Evolutionary conservation across 139 green algal species (phyloP), one percentile per base, ranked within the genome.

Genomic region (Ettlia oleoabundans): DNA sequence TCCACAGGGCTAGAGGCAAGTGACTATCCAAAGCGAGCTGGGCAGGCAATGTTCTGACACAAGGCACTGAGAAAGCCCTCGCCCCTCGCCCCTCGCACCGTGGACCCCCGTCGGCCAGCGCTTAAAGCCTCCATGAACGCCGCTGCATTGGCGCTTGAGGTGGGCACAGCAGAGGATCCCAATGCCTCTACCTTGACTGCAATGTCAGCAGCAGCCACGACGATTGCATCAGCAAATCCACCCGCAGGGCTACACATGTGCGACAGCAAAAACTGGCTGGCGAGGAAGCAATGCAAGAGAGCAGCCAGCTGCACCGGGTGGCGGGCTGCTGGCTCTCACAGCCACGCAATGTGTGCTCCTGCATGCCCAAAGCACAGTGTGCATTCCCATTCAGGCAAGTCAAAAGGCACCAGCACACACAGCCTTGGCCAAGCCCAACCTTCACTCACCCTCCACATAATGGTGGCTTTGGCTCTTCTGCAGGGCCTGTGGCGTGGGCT

Each of bases 121-220:
- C 47, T 58, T 10, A 58, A 24, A 0, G 43, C 33, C 32, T 78
- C 71, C 71, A 78, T 51, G 7, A 78, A 43, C 1, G 43, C 30
- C 3, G 30, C 71, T 19, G 10, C 6, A 21, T 78, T 78, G n/a
- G 43, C 47, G 19, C 71, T 78, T 42, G 43, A 42, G 32, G 71
- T 10, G n/a, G 71, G 71, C 71, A 65, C 15, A 1, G 43, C 51
- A n/a, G 30, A 78, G n/a, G n/a, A n/a, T 4, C 32, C 51, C 51
- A 79, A 13, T 4, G 24, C 8, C 72, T 79, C 72, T 22, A 79
- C 18, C 33, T 79, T 79, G 51, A 79, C 53, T 66, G 72, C 51
- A 66, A 24, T 18, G 55, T 15, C 55, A 65, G 55, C 55, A 65
- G 55, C 55, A 65, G 21, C 21, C 15, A 65, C 18, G 18, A n/a